These are phyloP conservation scores for Maudiozyma bulderi DNA, from an alignment of 805 yeast species.

Conservation along the genomic window DNA sequence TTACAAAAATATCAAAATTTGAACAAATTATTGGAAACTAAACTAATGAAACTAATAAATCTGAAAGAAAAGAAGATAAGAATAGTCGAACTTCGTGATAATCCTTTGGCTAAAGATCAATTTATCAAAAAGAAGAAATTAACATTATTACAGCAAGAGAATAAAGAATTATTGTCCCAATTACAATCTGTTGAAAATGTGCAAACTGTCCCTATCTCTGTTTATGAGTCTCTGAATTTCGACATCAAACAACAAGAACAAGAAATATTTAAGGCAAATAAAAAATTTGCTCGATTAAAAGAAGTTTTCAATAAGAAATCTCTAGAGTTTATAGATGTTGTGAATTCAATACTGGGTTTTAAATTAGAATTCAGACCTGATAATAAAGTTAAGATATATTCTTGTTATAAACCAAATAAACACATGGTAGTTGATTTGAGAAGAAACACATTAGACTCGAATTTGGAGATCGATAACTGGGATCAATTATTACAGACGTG, in stretches of 20 bases:
- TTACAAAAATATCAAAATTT: slow-evolving; percentile 32
- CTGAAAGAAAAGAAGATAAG: slow-evolving; percentile 35
- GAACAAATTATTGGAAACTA: slow-evolving; percentile 30
- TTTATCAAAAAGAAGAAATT: slow-evolving; percentile 44
- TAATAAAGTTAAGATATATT: slow-evolving; percentile 44
- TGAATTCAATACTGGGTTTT: slow-evolving; percentile 63
- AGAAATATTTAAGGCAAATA: slow-evolving; percentile 40
- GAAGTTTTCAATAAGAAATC: slow-evolving; percentile 57
- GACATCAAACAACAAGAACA: slow-evolving; percentile 42
- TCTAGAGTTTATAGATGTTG: slow-evolving; percentile 58
- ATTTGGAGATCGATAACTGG: slow-evolving; percentile 27
- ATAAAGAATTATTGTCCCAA: slow-evolving; percentile 39
- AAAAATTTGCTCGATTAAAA: slow-evolving; percentile 42
- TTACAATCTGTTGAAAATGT: slow-evolving; percentile 10
- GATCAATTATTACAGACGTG: slow-evolving; percentile 52
- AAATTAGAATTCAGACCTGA: slow-evolving; percentile 55
- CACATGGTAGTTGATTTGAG: slow-evolving; percentile 50
- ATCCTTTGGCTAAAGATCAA: slow-evolving; percentile 58
- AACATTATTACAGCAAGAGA: slow-evolving; percentile 47
- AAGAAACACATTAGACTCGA: slow-evolving; percentile 45
- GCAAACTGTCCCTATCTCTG: slow-evolving; percentile 45
- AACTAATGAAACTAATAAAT: slow-evolving; percentile 28
- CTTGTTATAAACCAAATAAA: slow-evolving; percentile 35
- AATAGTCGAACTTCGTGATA: slow-evolving; percentile 53
- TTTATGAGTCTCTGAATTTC: slow-evolving; percentile 50